Conservation (phyloP, 2,329 filamentous ascomycete genomes). For the Didymella glomerata region DNA sequence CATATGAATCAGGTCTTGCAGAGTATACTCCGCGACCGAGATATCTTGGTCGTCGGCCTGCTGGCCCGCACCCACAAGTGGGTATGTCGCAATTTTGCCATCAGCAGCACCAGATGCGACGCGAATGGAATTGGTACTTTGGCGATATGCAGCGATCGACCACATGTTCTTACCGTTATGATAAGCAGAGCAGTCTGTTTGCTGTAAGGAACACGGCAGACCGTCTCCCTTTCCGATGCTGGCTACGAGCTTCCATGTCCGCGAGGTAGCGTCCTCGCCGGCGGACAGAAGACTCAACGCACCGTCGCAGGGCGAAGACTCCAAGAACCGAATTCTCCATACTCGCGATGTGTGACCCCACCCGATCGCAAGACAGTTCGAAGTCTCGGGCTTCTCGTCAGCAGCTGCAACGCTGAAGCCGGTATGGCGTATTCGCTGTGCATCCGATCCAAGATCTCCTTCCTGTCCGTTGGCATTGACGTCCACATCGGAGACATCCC, state of each 20-base stretch:
- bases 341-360: constrained; percentile 92
- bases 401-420: constrained; percentile 53
- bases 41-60: not conserved
- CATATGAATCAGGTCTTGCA: constrained; percentile 36
- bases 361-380: constrained; percentile 67
- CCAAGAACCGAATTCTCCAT: constrained; percentile 80
- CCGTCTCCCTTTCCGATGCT: constrained; percentile 9
- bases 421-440: constrained; percentile 50
- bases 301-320: constrained; percentile 49
- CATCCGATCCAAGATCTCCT: constrained; percentile 31
- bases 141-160: constrained; percentile 58
- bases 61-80: constrained; percentile 16
- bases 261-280: constrained; percentile 82
- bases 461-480: constrained; percentile 32
- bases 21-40: constrained; percentile 33
- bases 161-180: constrained; percentile 93
- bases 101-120: constrained; percentile 76
- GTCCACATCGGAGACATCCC: constrained; percentile 73
- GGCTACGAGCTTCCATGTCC: constrained; percentile 67
- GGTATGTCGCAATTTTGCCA: constrained; percentile 62
- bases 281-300: constrained; percentile 70
- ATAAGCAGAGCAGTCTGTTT: constrained; percentile 66
- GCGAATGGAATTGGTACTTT: constrained; percentile 16
- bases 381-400: constrained; percentile 33
- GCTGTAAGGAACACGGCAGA: constrained; percentile 54